phyloP scores from a whole-genome alignment of 345 rosid genomes.

The Populus davidiana region DNA sequence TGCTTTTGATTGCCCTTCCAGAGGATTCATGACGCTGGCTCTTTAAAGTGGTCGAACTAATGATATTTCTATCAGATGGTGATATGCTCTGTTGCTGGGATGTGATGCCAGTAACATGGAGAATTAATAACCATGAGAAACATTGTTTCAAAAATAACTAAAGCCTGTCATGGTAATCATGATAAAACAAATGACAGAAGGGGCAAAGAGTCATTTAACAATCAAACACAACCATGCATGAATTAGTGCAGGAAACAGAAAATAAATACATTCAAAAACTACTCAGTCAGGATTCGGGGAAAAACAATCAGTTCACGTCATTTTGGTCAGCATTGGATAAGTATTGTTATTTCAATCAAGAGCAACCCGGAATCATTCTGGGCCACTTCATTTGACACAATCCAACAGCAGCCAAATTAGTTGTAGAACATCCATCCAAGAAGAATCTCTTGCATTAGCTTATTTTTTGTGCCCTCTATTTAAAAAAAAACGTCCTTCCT shows the following conservation, averaged over 20 bases:
- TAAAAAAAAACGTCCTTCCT: neutral
- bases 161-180: neutral
- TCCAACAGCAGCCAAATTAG: neutral
- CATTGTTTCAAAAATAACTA: neutral
- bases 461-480: neutral
- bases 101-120: constrained; percentile 29
- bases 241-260: neutral
- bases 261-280: neutral
- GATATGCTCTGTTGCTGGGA: constrained; percentile 28
- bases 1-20: constrained; percentile 45
- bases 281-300: neutral
- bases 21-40: constrained; percentile 44
- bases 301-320: neutral
- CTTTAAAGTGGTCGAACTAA: constrained; percentile 33
- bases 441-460: neutral
- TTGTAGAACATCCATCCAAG: neutral
- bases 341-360: neutral
- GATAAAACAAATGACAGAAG: neutral
- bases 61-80: constrained; percentile 33
- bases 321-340: neutral
- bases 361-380: neutral
- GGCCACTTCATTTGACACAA: neutral
- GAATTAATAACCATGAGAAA: constrained; percentile 2
- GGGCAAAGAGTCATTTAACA: neutral
- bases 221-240: neutral